Conservation (phyloP, 148 eudicot genomes). For the Nepenthes gracilis region DNA sequence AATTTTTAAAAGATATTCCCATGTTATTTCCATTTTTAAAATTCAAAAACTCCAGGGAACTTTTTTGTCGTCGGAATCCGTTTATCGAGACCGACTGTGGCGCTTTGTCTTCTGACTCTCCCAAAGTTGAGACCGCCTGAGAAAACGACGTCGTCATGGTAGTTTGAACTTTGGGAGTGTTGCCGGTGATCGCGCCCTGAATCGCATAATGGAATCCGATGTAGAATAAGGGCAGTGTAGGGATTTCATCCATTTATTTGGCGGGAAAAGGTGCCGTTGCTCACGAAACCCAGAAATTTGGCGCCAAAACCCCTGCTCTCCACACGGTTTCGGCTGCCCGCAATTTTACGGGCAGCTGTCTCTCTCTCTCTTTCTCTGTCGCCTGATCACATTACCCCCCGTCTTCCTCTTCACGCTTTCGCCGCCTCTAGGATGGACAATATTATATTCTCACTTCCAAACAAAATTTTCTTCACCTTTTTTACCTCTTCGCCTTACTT, state of each 20-base stretch:
- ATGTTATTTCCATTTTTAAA: no score
- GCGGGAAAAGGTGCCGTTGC: constrained; percentile 7
- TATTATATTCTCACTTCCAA: neutral
- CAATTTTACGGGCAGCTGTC: constrained; percentile 27
- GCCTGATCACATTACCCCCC: neutral
- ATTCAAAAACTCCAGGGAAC: no score
- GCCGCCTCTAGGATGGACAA: neutral
- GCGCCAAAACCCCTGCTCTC: constrained; percentile 36
- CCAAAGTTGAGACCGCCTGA: no score
- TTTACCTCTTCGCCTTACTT: neutral
- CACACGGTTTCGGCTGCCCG: constrained; percentile 28
- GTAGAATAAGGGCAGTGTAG: neutral
- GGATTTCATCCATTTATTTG: neutral
- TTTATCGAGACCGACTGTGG: no score
- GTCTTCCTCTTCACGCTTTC: neutral
- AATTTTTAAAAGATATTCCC: no score
- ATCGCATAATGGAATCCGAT: constrained; percentile 5
- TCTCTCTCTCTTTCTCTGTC: neutral
- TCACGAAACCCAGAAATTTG: constrained; percentile 17
- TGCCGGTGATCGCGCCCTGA: no score
- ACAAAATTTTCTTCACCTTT: neutral
- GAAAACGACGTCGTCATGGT: no score
- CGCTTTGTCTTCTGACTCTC: no score
- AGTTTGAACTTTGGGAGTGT: no score
- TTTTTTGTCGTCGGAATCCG: no score